Conservation (phyloP, 176 grass and related monocot species). For the Luzula sylvatica region DNA sequence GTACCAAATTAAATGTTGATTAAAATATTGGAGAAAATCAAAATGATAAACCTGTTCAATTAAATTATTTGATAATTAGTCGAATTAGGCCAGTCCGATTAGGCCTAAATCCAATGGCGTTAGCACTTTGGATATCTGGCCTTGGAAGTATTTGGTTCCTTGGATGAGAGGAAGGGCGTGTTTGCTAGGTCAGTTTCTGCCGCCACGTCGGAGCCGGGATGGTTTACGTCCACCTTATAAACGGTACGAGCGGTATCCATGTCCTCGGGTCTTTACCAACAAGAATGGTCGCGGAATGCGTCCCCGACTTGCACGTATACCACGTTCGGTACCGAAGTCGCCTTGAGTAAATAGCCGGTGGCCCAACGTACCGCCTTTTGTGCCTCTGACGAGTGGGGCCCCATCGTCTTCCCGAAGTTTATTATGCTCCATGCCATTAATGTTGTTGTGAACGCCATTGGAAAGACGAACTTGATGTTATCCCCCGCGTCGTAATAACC, state of each 20-base stretch:
- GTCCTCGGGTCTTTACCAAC: slow-evolving; percentile 70
- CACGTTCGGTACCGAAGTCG: slow-evolving; percentile 29
- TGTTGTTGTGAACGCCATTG: slow-evolving; percentile 85
- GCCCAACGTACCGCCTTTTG: slow-evolving; percentile 44
- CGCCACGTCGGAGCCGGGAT: slow-evolving; percentile 65
- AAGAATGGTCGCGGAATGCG: slow-evolving; percentile 51
- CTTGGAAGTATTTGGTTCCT: slow-evolving; percentile 98
- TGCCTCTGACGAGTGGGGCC: slow-evolving; percentile 39
- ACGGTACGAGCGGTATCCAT: slow-evolving; percentile 48
- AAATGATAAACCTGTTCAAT: too few species aligned
- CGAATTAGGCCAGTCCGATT: too few species aligned
- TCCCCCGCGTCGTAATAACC: too few species aligned
- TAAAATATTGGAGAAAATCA: too few species aligned
- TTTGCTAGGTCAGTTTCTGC: slow-evolving; percentile 59
- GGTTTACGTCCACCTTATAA: slow-evolving; percentile 43
- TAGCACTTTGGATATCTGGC: slow-evolving; percentile 96
- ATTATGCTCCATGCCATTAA: slow-evolving; percentile 83
- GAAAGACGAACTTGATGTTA: slow-evolving; percentile 94
- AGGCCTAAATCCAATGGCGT: too few species aligned
- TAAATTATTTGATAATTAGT: too few species aligned
- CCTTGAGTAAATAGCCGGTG: slow-evolving; percentile 83
- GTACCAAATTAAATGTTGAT: too few species aligned
- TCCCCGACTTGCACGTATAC: slow-evolving; percentile 58
- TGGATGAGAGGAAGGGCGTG: slow-evolving; percentile 98
- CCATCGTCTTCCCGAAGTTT: slow-evolving; percentile 59